Evolutionary conservation across 2,329 filamentous ascomycete species (phyloP), one percentile per base, ranked within the genome.

Genomic region (Arthrobotrys entomopaga): DNA sequence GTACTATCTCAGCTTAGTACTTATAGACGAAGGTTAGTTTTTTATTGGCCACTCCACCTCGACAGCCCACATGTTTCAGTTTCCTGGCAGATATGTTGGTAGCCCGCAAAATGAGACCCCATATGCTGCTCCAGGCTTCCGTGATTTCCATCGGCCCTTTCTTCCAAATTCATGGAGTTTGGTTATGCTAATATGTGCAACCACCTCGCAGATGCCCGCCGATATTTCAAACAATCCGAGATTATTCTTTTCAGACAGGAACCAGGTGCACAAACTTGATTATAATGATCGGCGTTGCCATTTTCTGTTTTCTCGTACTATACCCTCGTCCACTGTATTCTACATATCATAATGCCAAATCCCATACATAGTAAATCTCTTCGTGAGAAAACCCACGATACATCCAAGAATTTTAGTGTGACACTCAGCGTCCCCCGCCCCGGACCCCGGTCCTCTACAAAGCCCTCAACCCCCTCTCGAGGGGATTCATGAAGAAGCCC

Each of bases 151-250:
- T 61, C 65, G 65, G 65, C 65, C 56, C 69, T 61, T 60, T 66
- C 71, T 67, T 67, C 66, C 73, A 65, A 29, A 54, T 38, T 71
- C 38, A 26, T 43, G 52, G 40, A 26, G 22, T 22, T 54, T 19
- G 26, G n/a, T 11, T 20, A 59, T 75, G 50, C 64, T 75, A 64
- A 75, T 59, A 49, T 64, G 46, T 43, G 57, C 48, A 65, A 74
- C 42, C 50, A 16, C 38, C 16, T n/a, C 56, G 50, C 80, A 93
- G 95, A 99, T 82, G 95, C 95, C 57, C 89, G 95, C 79, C 89
- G 95, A 79, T 99, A 99, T 84, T 99, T 99, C 84, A 99, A 99
- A 83, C 95, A 99, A 82, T 97, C 93, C 60, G 95, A 99, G 84
- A 99, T 99, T 81, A 93, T 97, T 70, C 89, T 99, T 60, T 98